Base-by-base conservation (phyloP, 1,284 basidiomycete species). In the Trichosporon faecale region DNA sequence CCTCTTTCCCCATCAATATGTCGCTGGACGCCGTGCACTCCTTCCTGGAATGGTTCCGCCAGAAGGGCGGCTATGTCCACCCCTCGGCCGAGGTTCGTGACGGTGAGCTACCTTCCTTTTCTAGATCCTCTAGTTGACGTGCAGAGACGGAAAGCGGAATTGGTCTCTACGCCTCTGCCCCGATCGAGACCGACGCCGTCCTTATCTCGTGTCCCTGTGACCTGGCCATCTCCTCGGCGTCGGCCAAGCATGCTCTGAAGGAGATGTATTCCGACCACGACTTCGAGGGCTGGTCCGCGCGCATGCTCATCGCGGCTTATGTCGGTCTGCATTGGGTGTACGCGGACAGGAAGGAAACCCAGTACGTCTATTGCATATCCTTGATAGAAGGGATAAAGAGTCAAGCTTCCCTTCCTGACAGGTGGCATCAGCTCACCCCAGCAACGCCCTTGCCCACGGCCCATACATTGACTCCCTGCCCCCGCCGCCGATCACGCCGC, bases 141-240 rank as follows among this genome's bases (percentile, higher is more conserved):
- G 31, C 72, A 81, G 81, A 82, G 67, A 64, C 72, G 1, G n/a
- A 71, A 0, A 87, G 84, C 73, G 92, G 93, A 40, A 85, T 87
- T 68, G 86, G 86, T 2, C 85, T 91, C 52, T 80, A 88, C 68
- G 87, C 92, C 0, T 80, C 79, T 0, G 75, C 84, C 8, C 78
- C 85, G 1, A 79, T 94, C 37, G 79, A 83, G 7, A 74, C 84
- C 0, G 88, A 91, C 70, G 84, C 86, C 3, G 85, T 84, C 6
- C 85, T 93, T 66, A 88, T 91, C 21, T 88, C 90, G 0, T 91
- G 91, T 76, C 93, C 94, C 0, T 91, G 93, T 76, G 82, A 85
- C 0, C 85, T 93, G 29, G 88, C 89, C 27, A 87, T 95, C 69
- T 93, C 92, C 0, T 86, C 88, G 14, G 57, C 31, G 18, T n/a